Conservation (phyloP, 2,329 filamentous ascomycete genomes). For the Botrytis hyacinthi region DNA sequence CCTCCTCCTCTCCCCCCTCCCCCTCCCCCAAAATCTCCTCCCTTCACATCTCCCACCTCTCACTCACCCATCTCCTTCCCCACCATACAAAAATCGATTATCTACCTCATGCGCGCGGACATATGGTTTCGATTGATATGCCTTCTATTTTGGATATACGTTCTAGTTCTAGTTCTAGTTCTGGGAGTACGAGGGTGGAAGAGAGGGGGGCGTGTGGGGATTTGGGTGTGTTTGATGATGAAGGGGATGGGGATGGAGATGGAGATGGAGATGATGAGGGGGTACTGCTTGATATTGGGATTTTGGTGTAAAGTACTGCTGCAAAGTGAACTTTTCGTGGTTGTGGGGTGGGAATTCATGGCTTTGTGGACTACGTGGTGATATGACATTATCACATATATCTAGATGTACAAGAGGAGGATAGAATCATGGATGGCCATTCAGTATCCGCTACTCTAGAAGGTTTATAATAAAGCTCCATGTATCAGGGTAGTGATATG, state of each 20-base stretch:
- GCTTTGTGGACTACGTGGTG: neutral
- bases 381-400: neutral
- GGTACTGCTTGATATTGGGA: neutral
- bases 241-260: neutral
- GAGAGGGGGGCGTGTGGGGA: neutral
- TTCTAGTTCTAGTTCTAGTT: no score
- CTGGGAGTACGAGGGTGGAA: no score
- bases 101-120: neutral
- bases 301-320: neutral
- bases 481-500: neutral
- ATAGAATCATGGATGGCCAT: neutral
- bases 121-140: neutral
- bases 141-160: neutral
- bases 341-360: no score
- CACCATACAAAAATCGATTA: neutral
- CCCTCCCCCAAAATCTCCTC: no score
- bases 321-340: neutral
- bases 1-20: accelerated
- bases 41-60: neutral
- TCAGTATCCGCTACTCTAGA: neutral
- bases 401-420: neutral
- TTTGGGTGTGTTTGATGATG: accelerated
- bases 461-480: neutral
- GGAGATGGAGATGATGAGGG: neutral
- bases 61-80: neutral